These are phyloP conservation scores for Clitoria ternatea DNA, from an alignment of 306 rosid genomes.

Conservation along the genomic window DNA sequence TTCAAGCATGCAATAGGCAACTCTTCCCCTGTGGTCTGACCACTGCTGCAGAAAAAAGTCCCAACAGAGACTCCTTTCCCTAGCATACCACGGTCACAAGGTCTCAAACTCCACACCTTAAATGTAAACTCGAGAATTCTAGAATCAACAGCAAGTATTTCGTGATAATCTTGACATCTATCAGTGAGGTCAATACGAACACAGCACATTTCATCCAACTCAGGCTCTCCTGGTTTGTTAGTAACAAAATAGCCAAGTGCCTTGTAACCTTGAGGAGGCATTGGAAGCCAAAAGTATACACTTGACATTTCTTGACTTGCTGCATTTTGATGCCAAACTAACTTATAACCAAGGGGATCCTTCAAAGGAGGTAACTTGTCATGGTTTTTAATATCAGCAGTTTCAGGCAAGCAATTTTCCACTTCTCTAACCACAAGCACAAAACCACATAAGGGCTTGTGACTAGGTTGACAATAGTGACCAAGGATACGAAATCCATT, in stretches of 20 bases:
- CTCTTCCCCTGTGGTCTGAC: slow-evolving; percentile 36
- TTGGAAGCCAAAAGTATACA: slow-evolving; percentile 67
- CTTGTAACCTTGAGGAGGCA: slow-evolving; percentile 71
- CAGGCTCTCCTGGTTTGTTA: slow-evolving; percentile 55
- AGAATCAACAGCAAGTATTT: slow-evolving; percentile 31
- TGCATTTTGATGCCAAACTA: slow-evolving; percentile 57
- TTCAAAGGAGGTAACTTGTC: slow-evolving; percentile 50
- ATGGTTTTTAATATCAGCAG: slow-evolving; percentile 10
- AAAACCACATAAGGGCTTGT: slow-evolving; percentile 60
- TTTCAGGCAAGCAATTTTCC: slow-evolving; percentile 14
- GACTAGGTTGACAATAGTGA: slow-evolving; percentile 61
- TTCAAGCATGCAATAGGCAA: slow-evolving; percentile 65
- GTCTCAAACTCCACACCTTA: slow-evolving; percentile 63
- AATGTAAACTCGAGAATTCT: slow-evolving; percentile 36
- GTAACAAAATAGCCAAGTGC: slow-evolving; percentile 75
- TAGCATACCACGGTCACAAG: slow-evolving; percentile 57
- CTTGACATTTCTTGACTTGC: slow-evolving; percentile 36
- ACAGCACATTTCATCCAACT: slow-evolving; percentile 69
- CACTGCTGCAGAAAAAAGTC: slow-evolving; percentile 58
- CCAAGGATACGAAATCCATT: slow-evolving; percentile 68
- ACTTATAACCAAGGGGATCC: slow-evolving; percentile 60
- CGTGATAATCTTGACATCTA: slow-evolving; percentile 51
- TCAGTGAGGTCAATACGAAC: slow-evolving; percentile 72
- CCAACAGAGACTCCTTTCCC: slow-evolving; percentile 77
- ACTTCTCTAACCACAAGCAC: slow-evolving; percentile 69